Base-by-base conservation (phyloP, 2,329 filamentous ascomycete species). In the Blastomyces emzantsi region DNA sequence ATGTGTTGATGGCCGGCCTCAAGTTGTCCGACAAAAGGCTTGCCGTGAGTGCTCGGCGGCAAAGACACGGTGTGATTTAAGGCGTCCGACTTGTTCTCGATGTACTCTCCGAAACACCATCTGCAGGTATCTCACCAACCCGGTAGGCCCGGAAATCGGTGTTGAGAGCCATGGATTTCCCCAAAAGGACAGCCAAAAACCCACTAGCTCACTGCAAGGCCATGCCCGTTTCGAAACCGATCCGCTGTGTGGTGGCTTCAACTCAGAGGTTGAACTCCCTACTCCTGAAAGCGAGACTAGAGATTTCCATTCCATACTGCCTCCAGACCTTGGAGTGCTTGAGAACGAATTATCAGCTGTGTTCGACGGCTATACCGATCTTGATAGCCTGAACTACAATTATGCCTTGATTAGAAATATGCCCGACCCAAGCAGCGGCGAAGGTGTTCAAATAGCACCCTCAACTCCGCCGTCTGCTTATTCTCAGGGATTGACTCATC, bases 21-120 rank as follows among this genome's bases (percentile, higher is more conserved):
- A 25, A 11, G 52, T 2, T 39, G 15, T 63, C 17, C 62, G 62
- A 11, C 54, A 51, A 39, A 63, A 63, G 28, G 25, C 62, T 17
- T 63, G 62, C 17, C 43, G 54, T 9, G 41, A 52, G 17, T 63
- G 62, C 25, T 47, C 62, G 17, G 33, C 45, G 25, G 41, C 54
- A 25, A 63, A 63, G 28, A 63, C 62, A n/a, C 62, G 62, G 17
- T 63, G 62, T 51, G 62, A 63, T 51, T 43, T 63, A 47, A 63
- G 28, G 25, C 62, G 62, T 25, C 62, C 62, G 2, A 19, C 41
- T 17, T 63, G 62, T 39, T 58, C 43, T 9, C 11, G 62, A 28
- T 63, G 62, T 47, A 8, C 15, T n/a, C 13, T 49, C 33, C 61
- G 61, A 36, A 30, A 22, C 17, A 59, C 55, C 4, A 1, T 13